Conservation (phyloP, 306 rosid genomes). For the Glycine tomentella region DNA sequence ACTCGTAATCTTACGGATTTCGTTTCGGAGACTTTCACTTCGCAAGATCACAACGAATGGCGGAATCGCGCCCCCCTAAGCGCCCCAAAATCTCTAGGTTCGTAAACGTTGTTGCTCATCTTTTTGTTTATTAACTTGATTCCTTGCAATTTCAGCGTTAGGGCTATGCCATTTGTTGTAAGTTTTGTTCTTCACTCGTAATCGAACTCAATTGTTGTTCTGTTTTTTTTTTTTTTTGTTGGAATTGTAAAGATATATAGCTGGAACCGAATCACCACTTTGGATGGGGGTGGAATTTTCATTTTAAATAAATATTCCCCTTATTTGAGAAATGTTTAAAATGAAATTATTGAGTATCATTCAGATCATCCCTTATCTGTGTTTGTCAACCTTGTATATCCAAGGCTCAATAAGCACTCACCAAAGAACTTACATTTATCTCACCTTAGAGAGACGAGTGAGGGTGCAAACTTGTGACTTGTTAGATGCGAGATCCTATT, state of each 20-base stretch:
- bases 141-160: conserved; percentile 10
- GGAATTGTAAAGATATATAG: conserved; percentile 7
- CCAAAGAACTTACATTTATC: neutral
- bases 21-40: neutral
- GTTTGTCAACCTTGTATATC: neutral
- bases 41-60: conserved; percentile 55
- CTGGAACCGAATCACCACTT: neutral
- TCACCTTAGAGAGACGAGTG: neutral
- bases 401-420: neutral
- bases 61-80: conserved; percentile 67
- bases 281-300: conserved; percentile 1
- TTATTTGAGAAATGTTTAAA: neutral
- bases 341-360: neutral
- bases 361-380: neutral
- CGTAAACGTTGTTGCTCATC: conserved; percentile 2
- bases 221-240: neutral
- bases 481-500: neutral
- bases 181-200: neutral
- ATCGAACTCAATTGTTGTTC: neutral
- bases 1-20: conserved; percentile 38
- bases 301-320: neutral
- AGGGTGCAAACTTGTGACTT: neutral
- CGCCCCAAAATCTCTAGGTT: conserved; percentile 78
- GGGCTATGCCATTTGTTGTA: conserved; percentile 20
- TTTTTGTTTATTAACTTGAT: neutral